Evolutionary conservation across 2,329 filamentous ascomycete species (phyloP).

Genomic region (Hymenoscyphus infarciens): DNA sequence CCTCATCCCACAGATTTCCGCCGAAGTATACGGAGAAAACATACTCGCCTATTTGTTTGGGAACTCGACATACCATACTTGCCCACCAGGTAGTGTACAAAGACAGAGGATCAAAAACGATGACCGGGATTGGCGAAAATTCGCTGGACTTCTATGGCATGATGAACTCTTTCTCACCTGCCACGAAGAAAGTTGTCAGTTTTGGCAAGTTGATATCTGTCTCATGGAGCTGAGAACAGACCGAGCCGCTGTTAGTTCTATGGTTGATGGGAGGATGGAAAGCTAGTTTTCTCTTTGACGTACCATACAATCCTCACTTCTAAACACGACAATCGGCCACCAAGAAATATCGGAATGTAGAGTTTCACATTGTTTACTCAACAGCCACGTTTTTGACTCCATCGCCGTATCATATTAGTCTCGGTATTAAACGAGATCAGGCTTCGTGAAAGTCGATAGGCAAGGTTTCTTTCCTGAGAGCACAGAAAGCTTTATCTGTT

Average conservation of each 20-base stretch:
- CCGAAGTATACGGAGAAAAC: background rate
- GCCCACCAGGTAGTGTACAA: background rate
- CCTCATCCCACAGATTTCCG: background rate
- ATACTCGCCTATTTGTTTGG: background rate
- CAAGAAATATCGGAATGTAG: too few species aligned
- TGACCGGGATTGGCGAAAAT: slow-evolving; percentile 1
- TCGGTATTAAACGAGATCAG: too few species aligned
- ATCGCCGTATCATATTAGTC: background rate
- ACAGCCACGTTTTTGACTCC: too few species aligned
- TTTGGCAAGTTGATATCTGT: background rate
- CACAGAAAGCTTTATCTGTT: background rate
- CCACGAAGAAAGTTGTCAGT: slow-evolving; percentile 4
- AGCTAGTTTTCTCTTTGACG: too few species aligned
- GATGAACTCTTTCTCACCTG: slow-evolving; percentile 4
- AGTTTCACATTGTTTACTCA: too few species aligned
- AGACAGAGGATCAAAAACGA: slow-evolving; percentile 5
- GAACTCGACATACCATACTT: slow-evolving; percentile 1
- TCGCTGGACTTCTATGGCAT: slow-evolving; percentile 3
- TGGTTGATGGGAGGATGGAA: too few species aligned
- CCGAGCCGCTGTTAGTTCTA: too few species aligned
- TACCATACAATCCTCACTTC: too few species aligned
- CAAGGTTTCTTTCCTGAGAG: background rate
- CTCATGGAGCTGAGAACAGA: too few species aligned
- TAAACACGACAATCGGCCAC: too few species aligned
- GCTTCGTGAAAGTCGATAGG: background rate